Percentiles rank a stretch among this genome's conserved stretches.
phyloP scores from a whole-genome alignment of 768 basidiomycete species.

The button mushroom (Agaricus bisporus) region DNA sequence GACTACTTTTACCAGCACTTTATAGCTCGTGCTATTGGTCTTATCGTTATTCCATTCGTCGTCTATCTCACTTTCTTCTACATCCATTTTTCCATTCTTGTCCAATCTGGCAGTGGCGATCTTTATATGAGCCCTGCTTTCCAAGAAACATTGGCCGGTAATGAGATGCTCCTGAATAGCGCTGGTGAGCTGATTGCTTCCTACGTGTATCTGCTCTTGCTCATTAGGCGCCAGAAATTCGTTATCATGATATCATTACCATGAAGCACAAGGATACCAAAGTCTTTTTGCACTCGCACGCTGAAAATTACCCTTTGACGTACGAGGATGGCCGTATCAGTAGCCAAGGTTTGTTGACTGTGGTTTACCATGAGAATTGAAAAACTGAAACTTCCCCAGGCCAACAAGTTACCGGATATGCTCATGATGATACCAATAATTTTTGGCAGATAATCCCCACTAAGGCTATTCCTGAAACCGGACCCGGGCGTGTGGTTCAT shows the following conservation, averaged over 20 bases:
- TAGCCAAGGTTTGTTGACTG: slow-evolving; percentile 61
- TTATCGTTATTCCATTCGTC: slow-evolving; percentile 84
- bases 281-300: slow-evolving; percentile 89
- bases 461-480: slow-evolving; percentile 89
- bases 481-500: slow-evolving; percentile 87
- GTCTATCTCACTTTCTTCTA: slow-evolving; percentile 96
- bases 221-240: slow-evolving; percentile 61
- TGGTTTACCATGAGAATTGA: not conserved
- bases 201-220: not conserved
- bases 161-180: slow-evolving; percentile 86
- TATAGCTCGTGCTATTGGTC: slow-evolving; percentile 70
- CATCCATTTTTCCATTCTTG: slow-evolving; percentile 86
- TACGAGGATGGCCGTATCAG: slow-evolving; percentile 96
- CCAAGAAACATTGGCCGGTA: slow-evolving; percentile 91
- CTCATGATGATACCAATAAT: slow-evolving; percentile 92
- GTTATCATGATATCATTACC: slow-evolving; percentile 85
- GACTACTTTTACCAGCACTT: slow-evolving; percentile 91
- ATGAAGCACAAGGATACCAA: slow-evolving; percentile 92
- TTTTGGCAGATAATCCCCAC: slow-evolving; percentile 94
- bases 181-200: slow-evolving; percentile 55
- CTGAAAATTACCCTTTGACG: slow-evolving; percentile 83
- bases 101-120: slow-evolving; percentile 87
- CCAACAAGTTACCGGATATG: slow-evolving; percentile 95
- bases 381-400: slow-evolving; percentile 35
- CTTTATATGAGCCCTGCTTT: slow-evolving; percentile 97